phyloP scores from a whole-genome alignment of 805 yeast species.

The Kregervanrija pseudodelftensis region DNA sequence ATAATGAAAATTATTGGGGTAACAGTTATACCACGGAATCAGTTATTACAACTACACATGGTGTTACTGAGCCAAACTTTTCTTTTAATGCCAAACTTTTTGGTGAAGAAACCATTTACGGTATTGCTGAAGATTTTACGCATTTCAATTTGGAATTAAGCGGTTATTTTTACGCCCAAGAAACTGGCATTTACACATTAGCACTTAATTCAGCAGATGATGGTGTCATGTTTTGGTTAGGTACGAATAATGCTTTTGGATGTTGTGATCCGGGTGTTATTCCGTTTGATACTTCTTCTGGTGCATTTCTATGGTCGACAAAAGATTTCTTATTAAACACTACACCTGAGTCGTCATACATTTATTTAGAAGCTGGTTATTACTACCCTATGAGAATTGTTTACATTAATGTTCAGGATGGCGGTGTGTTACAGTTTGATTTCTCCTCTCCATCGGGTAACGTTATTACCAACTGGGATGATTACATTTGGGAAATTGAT shows the following conservation, averaged over 20 bases:
- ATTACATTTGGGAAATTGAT: neutral
- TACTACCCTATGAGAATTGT: constrained; percentile 12
- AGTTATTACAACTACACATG: neutral
- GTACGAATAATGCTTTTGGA: constrained; percentile 23
- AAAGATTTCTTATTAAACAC: neutral
- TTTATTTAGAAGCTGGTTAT: constrained; percentile 5
- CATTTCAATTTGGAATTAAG: constrained; percentile 7
- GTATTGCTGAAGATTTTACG: neutral
- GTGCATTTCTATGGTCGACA: constrained; percentile 2
- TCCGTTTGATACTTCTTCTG: neutral
- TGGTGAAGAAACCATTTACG: constrained; percentile 1
- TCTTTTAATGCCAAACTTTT: constrained; percentile 1
- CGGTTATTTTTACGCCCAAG: constrained; percentile 15
- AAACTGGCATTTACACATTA: constrained; percentile 23
- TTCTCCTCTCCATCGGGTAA: constrained; percentile 1
- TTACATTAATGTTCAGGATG: neutral
- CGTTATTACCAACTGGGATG: neutral
- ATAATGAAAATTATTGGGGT: constrained; percentile 2
- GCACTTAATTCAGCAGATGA: constrained; percentile 21
- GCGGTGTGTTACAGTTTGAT: neutral
- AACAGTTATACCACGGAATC: constrained; percentile 2
- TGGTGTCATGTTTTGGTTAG: constrained; percentile 24
- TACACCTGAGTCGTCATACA: constrained; percentile 2
- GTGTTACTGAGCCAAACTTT: constrained; percentile 6
- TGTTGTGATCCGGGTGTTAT: constrained; percentile 22